Conservation (phyloP, 495 filamentous ascomycete genomes). For the Pyrenula massariospora region DNA sequence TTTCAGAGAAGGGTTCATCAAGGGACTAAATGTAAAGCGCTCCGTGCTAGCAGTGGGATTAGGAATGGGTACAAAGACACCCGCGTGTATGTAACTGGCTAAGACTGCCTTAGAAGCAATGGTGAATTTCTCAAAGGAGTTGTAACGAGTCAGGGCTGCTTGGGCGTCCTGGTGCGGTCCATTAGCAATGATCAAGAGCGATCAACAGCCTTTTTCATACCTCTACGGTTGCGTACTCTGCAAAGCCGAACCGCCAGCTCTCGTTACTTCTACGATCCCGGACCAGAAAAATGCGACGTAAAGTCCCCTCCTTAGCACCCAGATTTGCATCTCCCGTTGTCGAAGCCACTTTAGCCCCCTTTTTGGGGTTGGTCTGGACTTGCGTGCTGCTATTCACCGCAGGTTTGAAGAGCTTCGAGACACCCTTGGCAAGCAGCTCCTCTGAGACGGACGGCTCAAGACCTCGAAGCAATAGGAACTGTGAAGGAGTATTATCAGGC, state of each 20-base stretch:
- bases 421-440: slow-evolving; percentile 64
- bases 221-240: slow-evolving; percentile 63
- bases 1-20: slow-evolving; percentile 55
- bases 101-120: slow-evolving; percentile 68
- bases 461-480: slow-evolving; percentile 68
- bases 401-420: slow-evolving; percentile 64
- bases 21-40: slow-evolving; percentile 59
- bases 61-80: slow-evolving; percentile 73
- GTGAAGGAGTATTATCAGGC: slow-evolving; percentile 60
- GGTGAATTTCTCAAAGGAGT: slow-evolving; percentile 70
- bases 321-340: slow-evolving; percentile 61
- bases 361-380: slow-evolving; percentile 22
- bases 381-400: slow-evolving; percentile 11
- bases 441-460: slow-evolving; percentile 67
- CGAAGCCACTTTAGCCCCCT: slow-evolving; percentile 58
- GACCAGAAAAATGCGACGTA: slow-evolving; percentile 69
- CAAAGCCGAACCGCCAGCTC: slow-evolving; percentile 82
- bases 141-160: slow-evolving; percentile 62
- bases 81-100: slow-evolving; percentile 72
- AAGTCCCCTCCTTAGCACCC: slow-evolving; percentile 64
- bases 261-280: slow-evolving; percentile 63
- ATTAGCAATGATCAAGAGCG: background rate
- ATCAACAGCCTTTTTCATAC: slow-evolving; percentile 16
- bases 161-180: slow-evolving; percentile 52
- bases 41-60: slow-evolving; percentile 40